Base-by-base conservation (phyloP, 257 asterid genomes). In the Phtheirospermum japonicum region DNA sequence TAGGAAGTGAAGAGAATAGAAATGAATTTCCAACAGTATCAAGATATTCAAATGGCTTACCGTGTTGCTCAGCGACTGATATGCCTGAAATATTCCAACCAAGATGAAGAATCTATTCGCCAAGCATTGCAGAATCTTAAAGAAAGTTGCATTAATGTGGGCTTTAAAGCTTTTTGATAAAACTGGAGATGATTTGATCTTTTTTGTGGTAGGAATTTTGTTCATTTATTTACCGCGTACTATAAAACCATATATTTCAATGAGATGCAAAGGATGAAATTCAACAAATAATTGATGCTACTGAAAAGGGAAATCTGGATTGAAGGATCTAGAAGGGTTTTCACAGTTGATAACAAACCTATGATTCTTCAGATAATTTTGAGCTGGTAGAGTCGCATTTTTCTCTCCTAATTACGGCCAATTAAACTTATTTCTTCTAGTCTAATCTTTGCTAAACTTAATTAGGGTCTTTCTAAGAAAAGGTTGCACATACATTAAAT, bases 21-120 rank as follows among this genome's bases (percentile, higher is more conserved):
- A 73, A 62, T 66, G 49, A 84, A 84, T 62, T 61, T 71, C 68
- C 61, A 63, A 12, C 82, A 82, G 68, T 71, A 81, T 53, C 80
- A 71, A 6, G 81, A 74, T 48, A 67, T 88, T 56, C 95, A 91
- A 63, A 84, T 69, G 93, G 80, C 65, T 40, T 91, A 84, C 72
- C 86, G 90, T 28, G 86, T 73, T 59, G 89, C 84, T 59, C 98
- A 91, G 68, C 78, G 89, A 45, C 76, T 91, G 67, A 75, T 86
- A 59, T 91, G 98, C 87, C 80, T 91, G 68, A 91, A 88, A 75
- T 88, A 74, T 67, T 86, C 96, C 52, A 84, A 82, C 80, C 98
- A 91, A 64, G 94, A 84, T 59, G 90, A 83, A 48, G 87, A 80
- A 48, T 81, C 98, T 11, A 70, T 84, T 18, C 75, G 95, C 40